Evolutionary conservation across 2,329 filamentous ascomycete genomes (phyloP).

Genomic region (Diaporthe helianthi): DNA sequence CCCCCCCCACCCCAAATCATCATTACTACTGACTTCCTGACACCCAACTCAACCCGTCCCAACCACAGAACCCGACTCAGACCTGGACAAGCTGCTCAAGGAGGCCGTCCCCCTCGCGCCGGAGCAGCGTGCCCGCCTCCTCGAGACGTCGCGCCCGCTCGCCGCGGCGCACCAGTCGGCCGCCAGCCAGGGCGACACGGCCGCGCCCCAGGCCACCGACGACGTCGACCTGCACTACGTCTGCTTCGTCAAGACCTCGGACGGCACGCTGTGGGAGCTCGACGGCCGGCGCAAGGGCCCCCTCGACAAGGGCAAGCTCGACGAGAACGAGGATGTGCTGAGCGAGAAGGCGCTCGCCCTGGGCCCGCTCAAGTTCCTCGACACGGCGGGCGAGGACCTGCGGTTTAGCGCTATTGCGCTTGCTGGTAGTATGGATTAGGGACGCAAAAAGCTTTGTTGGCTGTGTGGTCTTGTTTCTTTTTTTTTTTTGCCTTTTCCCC

Average conservation of each 20-base stretch:
- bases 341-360: conserved; percentile 77
- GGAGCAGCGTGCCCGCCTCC: conserved; percentile 69
- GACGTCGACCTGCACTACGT: conserved; percentile 95
- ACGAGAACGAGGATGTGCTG: conserved; percentile 71
- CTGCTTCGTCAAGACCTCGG: conserved; percentile 81
- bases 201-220: conserved; percentile 78
- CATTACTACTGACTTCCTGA: no score
- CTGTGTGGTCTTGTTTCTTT: not conserved
- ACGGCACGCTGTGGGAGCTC: conserved; percentile 69
- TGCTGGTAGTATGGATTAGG: conserved; percentile 57
- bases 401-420: conserved; percentile 66
- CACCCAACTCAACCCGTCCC: no score
- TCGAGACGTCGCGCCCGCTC: conserved; percentile 79
- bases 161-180: conserved; percentile 81
- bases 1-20: no score
- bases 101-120: conserved; percentile 76
- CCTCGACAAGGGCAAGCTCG: conserved; percentile 61
- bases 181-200: conserved; percentile 78
- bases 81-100: conserved; percentile 69
- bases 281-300: conserved; percentile 66
- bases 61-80: conserved; percentile 57
- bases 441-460: not conserved
- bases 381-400: conserved; percentile 62
- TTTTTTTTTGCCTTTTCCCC: no score
- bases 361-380: conserved; percentile 67